Conservation (phyloP, 768 basidiomycete genomes). For the Pholiota molesta region DNA sequence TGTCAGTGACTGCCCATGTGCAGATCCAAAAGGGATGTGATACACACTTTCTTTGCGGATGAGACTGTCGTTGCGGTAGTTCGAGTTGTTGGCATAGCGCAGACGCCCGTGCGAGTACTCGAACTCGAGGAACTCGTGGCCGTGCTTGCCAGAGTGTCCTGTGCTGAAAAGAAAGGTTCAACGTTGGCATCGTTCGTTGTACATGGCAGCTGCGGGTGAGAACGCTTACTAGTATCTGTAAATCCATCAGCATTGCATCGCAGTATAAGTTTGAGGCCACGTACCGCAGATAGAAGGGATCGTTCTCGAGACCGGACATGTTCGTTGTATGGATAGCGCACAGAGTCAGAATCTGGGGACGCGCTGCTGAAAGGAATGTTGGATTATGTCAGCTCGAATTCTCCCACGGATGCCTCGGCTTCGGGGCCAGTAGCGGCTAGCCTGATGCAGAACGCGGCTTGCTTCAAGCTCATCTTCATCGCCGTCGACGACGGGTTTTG, state of each 20-base stretch:
- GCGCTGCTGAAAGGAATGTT: background rate
- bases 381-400: background rate
- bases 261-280: constrained; percentile 16
- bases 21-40: background rate
- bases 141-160: constrained; percentile 98
- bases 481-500: background rate
- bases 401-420: constrained; percentile 7
- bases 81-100: constrained; percentile 98
- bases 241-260: background rate
- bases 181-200: background rate
- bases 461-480: background rate
- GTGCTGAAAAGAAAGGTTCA: constrained; percentile 54
- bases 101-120: constrained; percentile 97
- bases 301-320: constrained; percentile 60
- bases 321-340: background rate
- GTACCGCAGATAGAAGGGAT: constrained; percentile 82
- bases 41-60: constrained; percentile 98
- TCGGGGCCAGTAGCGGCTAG: background rate
- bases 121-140: constrained; percentile 97
- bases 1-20: background rate
- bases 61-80: constrained; percentile 96
- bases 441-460: background rate
- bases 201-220: constrained; percentile 8
- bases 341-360: background rate
- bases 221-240: constrained; percentile 51